Percentiles rank a stretch among this genome's conserved stretches.
Evolutionary conservation across 768 basidiomycete genomes (phyloP).

Genomic region (Tubosaeta sp.): DNA sequence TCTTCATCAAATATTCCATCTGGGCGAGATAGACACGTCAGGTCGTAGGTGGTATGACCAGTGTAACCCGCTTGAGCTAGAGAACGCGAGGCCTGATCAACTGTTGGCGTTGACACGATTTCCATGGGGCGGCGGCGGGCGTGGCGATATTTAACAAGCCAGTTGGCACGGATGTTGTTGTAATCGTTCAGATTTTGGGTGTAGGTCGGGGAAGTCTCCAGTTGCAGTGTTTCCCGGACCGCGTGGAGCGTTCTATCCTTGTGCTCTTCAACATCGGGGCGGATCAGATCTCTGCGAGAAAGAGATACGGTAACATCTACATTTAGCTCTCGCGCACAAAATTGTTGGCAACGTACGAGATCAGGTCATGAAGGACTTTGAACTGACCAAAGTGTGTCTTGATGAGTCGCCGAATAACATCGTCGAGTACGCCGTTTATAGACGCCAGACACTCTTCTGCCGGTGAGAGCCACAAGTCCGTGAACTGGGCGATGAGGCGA

Average conservation of each 20-base stretch:
- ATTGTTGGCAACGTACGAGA: conserved; percentile 30
- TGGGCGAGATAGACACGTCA: conserved; percentile 22
- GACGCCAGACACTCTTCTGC: conserved; percentile 31
- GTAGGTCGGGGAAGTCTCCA: conserved; percentile 39
- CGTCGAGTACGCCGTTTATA: conserved; percentile 30
- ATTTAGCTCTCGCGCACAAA: not conserved
- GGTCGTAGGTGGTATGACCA: conserved; percentile 18
- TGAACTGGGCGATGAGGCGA: conserved; percentile 33
- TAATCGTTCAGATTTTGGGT: conserved; percentile 34
- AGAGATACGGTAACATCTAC: not conserved
- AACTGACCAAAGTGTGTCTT: conserved; percentile 40
- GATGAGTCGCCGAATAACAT: conserved; percentile 28
- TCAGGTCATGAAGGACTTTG: conserved; percentile 27
- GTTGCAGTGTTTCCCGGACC: conserved; percentile 31
- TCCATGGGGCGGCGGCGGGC: too few relatives aligned
- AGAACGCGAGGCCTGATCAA: conserved; percentile 15
- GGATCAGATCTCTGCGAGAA: conserved; percentile 24
- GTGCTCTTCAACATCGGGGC: conserved; percentile 26
- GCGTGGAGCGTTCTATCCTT: conserved; percentile 19
- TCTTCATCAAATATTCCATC: conserved; percentile 37
- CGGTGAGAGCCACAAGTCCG: conserved; percentile 35
- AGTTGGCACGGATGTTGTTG: conserved; percentile 15
- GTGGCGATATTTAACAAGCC: conserved; percentile 23
- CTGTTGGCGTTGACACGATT: too few relatives aligned
- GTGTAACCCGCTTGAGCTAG: conserved; percentile 31